Evolutionary conservation across 2,329 filamentous ascomycete species (phyloP), one percentile per base, ranked within the genome.

Genomic region (Ceratocystis lukuohia): DNA sequence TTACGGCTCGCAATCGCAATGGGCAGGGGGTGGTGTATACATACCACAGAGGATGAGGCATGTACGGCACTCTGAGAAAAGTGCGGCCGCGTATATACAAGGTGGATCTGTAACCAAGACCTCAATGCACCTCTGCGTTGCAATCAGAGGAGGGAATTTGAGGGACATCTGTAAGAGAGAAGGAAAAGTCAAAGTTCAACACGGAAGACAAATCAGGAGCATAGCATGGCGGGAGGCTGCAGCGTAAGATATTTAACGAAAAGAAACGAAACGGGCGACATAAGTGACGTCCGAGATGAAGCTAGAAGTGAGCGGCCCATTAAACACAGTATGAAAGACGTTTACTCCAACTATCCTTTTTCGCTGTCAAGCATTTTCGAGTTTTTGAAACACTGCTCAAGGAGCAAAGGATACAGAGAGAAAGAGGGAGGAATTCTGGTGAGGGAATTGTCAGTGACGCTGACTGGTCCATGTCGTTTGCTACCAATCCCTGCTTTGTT

Each of bases 201-300:
- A 59, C 53, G 53, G 25, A 59, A 59, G 53, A 33, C 25, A 59
- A 59, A 59, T 33, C 10, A 33, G 15, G 33, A 17, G 53, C 28
- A 59, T 25, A 25, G 22, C 28, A 59, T 59, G 53, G 53, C 28
- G 53, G 53, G 3, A 33, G 53, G 53, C 53, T 59, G 53, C n/a
- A 59, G 53, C 28, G 53, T 59, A 59, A 59, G 53, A 59, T 59
- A 59, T 59, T 59, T n/a, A 59, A 59, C 53, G 17, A 59, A 59
- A 59, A 30, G 17, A 59, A 59, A 59, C 10, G 53, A 59, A 59
- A 37, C 53, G 7, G 28, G 53, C 17, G 53, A 33, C 17, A 59
- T 8, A 37, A 33, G 22, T 30, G 50, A 22, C 6, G 6, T 59
- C 53, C 17, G 53, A 25, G 7, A 25, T 8, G 12, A 59, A 25